These are phyloP conservation scores for Lepidium aucheri DNA, from an alignment of 345 rosid genomes.

Conservation along the genomic window DNA sequence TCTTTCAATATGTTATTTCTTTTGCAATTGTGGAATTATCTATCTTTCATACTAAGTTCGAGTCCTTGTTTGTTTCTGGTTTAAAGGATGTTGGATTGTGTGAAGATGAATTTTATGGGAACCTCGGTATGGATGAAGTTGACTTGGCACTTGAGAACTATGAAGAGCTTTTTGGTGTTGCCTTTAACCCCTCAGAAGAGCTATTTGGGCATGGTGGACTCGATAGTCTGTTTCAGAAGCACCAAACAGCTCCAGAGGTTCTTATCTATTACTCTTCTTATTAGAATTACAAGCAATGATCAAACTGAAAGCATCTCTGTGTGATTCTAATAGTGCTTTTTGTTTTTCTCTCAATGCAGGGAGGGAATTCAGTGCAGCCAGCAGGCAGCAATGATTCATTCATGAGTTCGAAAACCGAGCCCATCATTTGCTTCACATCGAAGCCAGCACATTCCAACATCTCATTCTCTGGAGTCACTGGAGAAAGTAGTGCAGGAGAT, in stretches of 20 bases:
- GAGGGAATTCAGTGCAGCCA: constrained; percentile 45
- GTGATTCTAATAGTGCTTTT: not conserved
- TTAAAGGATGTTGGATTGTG: constrained; percentile 26
- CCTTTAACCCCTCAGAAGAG: constrained; percentile 69
- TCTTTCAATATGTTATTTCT: not conserved
- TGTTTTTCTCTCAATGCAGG: constrained; percentile 20
- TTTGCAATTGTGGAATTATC: not conserved
- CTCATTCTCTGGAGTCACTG: constrained; percentile 90
- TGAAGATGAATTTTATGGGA: constrained; percentile 53
- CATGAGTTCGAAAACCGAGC: constrained; percentile 88
- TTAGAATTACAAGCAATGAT: not conserved
- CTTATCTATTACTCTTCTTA: not conserved
- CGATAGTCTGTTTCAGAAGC: constrained; percentile 69
- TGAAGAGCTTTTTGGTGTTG: constrained; percentile 89
- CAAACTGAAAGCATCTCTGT: not conserved
- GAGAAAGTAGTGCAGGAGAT: constrained; percentile 72
- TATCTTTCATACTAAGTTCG: not conserved
- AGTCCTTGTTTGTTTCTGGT: constrained; percentile 2
- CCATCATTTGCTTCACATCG: constrained; percentile 48
- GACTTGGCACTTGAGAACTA: constrained; percentile 81
- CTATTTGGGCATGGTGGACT: constrained; percentile 81
- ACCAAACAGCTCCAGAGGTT: constrained; percentile 31
- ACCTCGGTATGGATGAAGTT: constrained; percentile 82
- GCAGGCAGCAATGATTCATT: constrained; percentile 72
- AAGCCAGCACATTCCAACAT: constrained; percentile 59